Evolutionary conservation across 345 rosid species (phyloP).

Genomic region (Cardamine chenopodiifolia): DNA sequence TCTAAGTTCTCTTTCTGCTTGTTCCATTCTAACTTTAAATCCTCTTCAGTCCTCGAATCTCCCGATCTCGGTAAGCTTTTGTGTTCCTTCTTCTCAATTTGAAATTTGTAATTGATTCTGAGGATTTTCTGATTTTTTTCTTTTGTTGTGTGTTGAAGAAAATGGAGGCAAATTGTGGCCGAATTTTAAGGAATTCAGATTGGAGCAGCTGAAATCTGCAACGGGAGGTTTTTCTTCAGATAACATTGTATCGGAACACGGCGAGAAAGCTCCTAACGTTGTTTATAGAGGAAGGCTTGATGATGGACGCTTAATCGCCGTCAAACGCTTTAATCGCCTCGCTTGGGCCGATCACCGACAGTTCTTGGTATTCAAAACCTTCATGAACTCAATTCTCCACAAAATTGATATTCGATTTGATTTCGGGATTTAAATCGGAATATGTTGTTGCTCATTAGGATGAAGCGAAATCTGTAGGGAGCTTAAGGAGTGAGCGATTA

Average conservation of each 20-base stretch:
- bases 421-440: neutral
- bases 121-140: neutral
- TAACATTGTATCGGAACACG: slow-evolving; percentile 94
- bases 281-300: slow-evolving; percentile 88
- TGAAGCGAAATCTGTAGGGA: slow-evolving; percentile 91
- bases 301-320: slow-evolving; percentile 71
- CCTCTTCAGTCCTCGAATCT: slow-evolving; percentile 48
- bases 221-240: slow-evolving; percentile 79
- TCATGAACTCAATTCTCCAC: neutral
- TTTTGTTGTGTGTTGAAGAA: slow-evolving; percentile 43
- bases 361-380: slow-evolving; percentile 57
- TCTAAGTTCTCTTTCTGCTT: slow-evolving; percentile 44
- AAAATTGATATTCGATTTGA: neutral
- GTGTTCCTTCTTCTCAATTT: neutral
- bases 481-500: slow-evolving; percentile 77
- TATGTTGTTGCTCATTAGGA: slow-evolving; percentile 51
- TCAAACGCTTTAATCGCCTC: slow-evolving; percentile 80
- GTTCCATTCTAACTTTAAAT: slow-evolving; percentile 40
- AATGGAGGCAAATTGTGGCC: slow-evolving; percentile 74
- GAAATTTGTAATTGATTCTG: neutral
- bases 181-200: slow-evolving; percentile 70
- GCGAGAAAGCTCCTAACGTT: slow-evolving; percentile 93
- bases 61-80: slow-evolving; percentile 68
- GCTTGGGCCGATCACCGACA: slow-evolving; percentile 99
- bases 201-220: slow-evolving; percentile 75